Evolutionary conservation across 2,329 filamentous ascomycete genomes (phyloP), one percentile per base, ranked within the genome.

Genomic region (Alternaria angustiovoidea): DNA sequence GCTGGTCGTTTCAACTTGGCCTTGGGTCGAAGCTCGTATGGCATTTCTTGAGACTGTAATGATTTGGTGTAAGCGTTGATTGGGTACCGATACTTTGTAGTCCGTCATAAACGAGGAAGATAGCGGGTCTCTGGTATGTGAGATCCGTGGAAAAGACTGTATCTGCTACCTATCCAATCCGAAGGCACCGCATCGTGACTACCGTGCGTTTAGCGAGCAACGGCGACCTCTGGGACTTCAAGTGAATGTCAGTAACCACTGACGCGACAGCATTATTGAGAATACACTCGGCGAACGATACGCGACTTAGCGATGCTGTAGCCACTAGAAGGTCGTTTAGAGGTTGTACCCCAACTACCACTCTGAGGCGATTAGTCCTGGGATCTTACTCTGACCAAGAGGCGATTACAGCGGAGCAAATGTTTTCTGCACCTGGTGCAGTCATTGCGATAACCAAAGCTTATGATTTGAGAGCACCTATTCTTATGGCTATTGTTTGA

Each of bases 1-100:
- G 22, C 36, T 22, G 46, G 51, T n/a, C 34, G 38, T 11, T 62
- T 60, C 38, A 53, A 54, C 48, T 41, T 54, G 20, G 28, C 42
- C n/a, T 24, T 24, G 7, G 55, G 48, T 11, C 59, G 51, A 43
- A 59, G 26, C 8, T 44, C 38, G 11, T 59, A 59, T 6, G 53
- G 20, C 55, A 61, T 57, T 4, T 28, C 58, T 14, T 36, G 18
- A 2, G 28, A 22, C 20, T 53, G 16, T 26, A 30, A 41, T 32
- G 47, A 24, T 20, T 28, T 30, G 38, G 30, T 20, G 9, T 43
- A 48, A 48, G 28, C 14, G 16, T 43, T 59, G 46, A 12, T 52
- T 36, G 22, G 41, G 7, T 55, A 48, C 44, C 5, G 30, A 62
- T 56, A 38, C 20, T 2, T 12, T 12, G 28, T 28, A 36, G 28